Conservation (phyloP, 1,139 yeast species). For the Yamadazyma mexicana region DNA sequence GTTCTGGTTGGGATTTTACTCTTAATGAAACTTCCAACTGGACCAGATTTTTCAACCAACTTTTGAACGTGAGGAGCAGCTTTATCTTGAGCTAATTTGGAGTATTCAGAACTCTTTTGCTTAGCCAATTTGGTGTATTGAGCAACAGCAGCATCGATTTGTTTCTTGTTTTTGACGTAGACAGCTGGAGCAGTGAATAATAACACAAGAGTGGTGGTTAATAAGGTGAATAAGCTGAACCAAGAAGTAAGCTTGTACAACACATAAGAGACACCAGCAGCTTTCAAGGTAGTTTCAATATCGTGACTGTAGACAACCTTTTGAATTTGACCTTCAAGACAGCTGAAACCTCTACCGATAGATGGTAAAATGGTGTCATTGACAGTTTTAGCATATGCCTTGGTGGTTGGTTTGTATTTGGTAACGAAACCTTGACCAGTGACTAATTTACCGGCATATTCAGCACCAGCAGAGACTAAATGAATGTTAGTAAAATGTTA, state of each 20-base stretch:
- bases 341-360: conserved; percentile 42
- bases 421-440: conserved; percentile 74
- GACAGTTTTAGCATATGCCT: conserved; percentile 40
- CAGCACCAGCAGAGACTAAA: conserved; percentile 61
- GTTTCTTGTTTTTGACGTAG: conserved; percentile 72
- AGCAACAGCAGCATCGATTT: conserved; percentile 74
- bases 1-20: conserved; percentile 69
- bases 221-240: conserved; percentile 71
- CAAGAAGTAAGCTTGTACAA: conserved; percentile 73
- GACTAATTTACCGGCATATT: conserved; percentile 63
- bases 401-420: conserved; percentile 54
- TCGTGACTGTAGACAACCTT: conserved; percentile 65
- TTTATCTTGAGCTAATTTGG: conserved; percentile 54
- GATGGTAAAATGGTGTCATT: conserved; percentile 43
- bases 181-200: conserved; percentile 77
- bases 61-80: conserved; percentile 46
- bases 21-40: conserved; percentile 58
- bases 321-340: conserved; percentile 52
- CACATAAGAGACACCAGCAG: conserved; percentile 65
- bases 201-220: conserved; percentile 55
- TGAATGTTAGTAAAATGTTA: conserved; percentile 25
- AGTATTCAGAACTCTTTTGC: conserved; percentile 53
- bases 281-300: conserved; percentile 68
- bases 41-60: conserved; percentile 61
- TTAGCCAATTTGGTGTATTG: conserved; percentile 57